phyloP scores from a whole-genome alignment of 2,329 filamentous ascomycete species.

The Pseudocercospora vitis region DNA sequence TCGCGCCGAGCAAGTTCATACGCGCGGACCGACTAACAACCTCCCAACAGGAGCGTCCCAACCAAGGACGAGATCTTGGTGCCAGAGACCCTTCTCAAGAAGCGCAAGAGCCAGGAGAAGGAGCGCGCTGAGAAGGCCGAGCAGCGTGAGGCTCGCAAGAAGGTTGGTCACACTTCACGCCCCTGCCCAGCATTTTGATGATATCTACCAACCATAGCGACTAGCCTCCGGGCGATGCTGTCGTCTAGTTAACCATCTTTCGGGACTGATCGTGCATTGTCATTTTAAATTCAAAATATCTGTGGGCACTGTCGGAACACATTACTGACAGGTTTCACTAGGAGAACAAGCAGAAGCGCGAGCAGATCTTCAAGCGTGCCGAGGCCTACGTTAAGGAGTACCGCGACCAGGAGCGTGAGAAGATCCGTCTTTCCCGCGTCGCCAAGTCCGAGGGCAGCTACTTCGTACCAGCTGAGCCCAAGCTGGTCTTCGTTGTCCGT shows the following conservation, averaged over 20 bases:
- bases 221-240: conserved; percentile 93
- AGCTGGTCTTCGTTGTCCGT: conserved; percentile 95
- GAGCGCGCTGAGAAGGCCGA: conserved; percentile 79
- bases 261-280: conserved; percentile 74
- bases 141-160: conserved; percentile 65
- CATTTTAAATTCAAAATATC: conserved; percentile 41
- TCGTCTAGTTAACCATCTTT: conserved; percentile 99
- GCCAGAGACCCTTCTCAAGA: conserved; percentile 99
- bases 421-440: conserved; percentile 85
- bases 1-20: conserved; percentile 66
- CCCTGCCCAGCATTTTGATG: conserved; percentile 60
- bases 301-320: conserved; percentile 17
- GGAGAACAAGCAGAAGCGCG: conserved; percentile 98
- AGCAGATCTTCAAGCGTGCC: conserved; percentile 98
- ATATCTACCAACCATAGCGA: conserved; percentile 77
- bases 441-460: conserved; percentile 91
- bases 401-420: conserved; percentile 96
- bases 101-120: conserved; percentile 99
- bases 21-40: conserved; percentile 69
- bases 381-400: conserved; percentile 99
- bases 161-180: conserved; percentile 61
- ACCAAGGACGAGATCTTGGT: conserved; percentile 95
- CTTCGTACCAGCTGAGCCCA: conserved; percentile 91
- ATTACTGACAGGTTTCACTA: conserved; percentile 51
- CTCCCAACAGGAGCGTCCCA: conserved; percentile 78